Base-by-base conservation (phyloP, 1,139 yeast species). In the Lodderomyces oxycetoniae region DNA sequence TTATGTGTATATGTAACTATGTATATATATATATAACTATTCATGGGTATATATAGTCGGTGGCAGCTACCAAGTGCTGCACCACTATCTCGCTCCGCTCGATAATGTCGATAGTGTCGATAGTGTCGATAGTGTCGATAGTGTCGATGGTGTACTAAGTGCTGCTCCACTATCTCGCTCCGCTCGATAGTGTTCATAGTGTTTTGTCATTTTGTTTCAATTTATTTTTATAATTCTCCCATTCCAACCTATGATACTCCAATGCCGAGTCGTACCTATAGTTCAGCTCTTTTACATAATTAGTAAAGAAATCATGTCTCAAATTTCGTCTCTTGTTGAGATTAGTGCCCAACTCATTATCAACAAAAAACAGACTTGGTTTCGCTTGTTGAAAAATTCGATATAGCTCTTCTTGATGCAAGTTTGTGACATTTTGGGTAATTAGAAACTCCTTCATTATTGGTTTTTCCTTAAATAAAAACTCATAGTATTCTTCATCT, bases 381-480 rank as follows among this genome's bases (percentile, higher is more conserved):
- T 37, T 4, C 12, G 14, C 5, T 5, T 27, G 12, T 8, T 27
- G 5, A 15, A 4, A 27, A n/a, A 24, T 8, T 4, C 25, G 16
- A 11, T 13, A n/a, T 4, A 31, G 15, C 39, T 67, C 71, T 8
- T 41, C 26, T 28, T 49, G 55, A 41, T 67, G 74, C 19, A 57
- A 46, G 4, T 39, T 45, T 2, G 72, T 64, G 4, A 52, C 26
- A n/a, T 58, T 52, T 21, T 53, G 44, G 1, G 62, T 52, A 11
- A 51, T 33, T 25, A 61, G 34, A 43, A 59, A 67, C 41, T 64
- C 67, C n/a, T 52, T 34, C 15, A 65, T 42, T 2, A 52, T 15
- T 3, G 48, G 48, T 16, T 46, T 43, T 25, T 56, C 41, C 3
- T 42, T 42, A 17, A 44, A 40, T 17, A 64, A 43, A 26, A 56